Percentiles rank a stretch among this genome's conserved stretches.
Evolutionary conservation across 495 filamentous ascomycete genomes (phyloP).

Genomic region (Durotheca rogersii): DNA sequence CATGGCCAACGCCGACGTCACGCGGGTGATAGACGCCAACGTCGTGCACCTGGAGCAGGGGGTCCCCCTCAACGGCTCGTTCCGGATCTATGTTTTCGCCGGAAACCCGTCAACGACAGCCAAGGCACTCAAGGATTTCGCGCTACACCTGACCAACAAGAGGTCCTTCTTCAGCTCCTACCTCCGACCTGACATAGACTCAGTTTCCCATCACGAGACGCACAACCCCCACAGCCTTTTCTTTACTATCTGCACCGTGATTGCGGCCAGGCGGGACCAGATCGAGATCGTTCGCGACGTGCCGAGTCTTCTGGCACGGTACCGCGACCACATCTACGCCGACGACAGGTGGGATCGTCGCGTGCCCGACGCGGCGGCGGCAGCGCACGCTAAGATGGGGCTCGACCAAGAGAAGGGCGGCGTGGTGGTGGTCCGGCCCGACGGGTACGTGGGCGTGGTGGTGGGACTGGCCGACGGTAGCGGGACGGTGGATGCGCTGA

Average conservation of each 20-base stretch:
- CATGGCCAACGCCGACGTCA: slow-evolving; percentile 73
- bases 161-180: slow-evolving; percentile 69
- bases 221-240: slow-evolving; percentile 82
- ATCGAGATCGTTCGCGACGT: slow-evolving; percentile 66
- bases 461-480: slow-evolving; percentile 69
- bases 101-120: slow-evolving; percentile 61
- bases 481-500: slow-evolving; percentile 77
- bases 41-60: slow-evolving; percentile 86
- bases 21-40: slow-evolving; percentile 80
- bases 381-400: slow-evolving; percentile 87
- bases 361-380: slow-evolving; percentile 65
- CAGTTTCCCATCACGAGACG: slow-evolving; percentile 74
- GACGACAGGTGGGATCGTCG: slow-evolving; percentile 77
- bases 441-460: slow-evolving; percentile 81
- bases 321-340: slow-evolving; percentile 81
- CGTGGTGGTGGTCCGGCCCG: slow-evolving; percentile 78
- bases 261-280: slow-evolving; percentile 60
- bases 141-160: slow-evolving; percentile 60
- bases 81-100: slow-evolving; percentile 81
- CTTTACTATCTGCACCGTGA: slow-evolving; percentile 74
- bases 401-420: slow-evolving; percentile 70
- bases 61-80: slow-evolving; percentile 81
- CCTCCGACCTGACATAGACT: slow-evolving; percentile 57
- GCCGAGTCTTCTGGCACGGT: slow-evolving; percentile 67
- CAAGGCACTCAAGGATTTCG: slow-evolving; percentile 65